Conservation (phyloP, 2,329 filamentous ascomycete genomes). For the Alternaria sp. region DNA sequence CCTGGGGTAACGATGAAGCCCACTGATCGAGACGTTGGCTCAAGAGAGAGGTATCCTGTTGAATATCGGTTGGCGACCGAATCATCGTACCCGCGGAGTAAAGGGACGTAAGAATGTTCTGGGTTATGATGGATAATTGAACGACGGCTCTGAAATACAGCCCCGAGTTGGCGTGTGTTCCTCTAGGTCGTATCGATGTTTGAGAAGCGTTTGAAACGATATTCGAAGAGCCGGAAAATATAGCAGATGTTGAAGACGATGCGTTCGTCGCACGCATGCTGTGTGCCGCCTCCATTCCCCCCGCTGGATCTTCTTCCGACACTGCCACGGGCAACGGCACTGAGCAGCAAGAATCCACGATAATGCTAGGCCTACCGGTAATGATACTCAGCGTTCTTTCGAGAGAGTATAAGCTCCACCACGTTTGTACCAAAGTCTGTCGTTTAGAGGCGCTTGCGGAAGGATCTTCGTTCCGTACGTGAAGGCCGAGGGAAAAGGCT, state of each 20-base stretch:
- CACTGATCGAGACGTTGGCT: conserved; percentile 47
- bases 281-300: conserved; percentile 18
- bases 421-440: conserved; percentile 51
- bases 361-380: conserved; percentile 52
- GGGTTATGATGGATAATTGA: conserved; percentile 45
- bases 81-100: conserved; percentile 49
- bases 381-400: conserved; percentile 52
- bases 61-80: conserved; percentile 45
- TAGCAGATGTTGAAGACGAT: conserved; percentile 3
- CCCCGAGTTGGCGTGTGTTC: conserved; percentile 27
- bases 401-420: conserved; percentile 54
- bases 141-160: conserved; percentile 40
- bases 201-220: conserved; percentile 8
- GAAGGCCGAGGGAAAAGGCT: conserved; percentile 51
- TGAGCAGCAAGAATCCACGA: conserved; percentile 48
- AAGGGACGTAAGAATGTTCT: conserved; percentile 47
- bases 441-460: conserved; percentile 39
- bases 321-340: conserved; percentile 44
- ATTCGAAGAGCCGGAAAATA: conserved; percentile 9
- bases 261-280: conserved; percentile 14
- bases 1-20: conserved; percentile 39
- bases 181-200: conserved; percentile 6
- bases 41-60: conserved; percentile 45
- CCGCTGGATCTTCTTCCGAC: conserved; percentile 30
- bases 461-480: conserved; percentile 50